Base-by-base conservation (phyloP, 108 stramenopile species). In the Nitzschia palea region DNA sequence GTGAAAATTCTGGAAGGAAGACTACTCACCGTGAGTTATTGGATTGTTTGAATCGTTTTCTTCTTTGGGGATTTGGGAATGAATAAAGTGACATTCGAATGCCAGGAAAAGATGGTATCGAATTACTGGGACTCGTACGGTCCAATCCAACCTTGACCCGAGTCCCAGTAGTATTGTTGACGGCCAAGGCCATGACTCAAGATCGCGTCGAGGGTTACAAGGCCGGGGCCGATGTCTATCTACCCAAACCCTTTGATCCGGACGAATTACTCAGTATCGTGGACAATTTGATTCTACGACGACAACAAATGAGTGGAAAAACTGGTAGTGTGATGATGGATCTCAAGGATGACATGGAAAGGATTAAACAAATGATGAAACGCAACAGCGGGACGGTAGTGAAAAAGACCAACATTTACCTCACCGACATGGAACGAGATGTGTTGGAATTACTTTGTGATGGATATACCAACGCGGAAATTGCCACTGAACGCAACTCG, bases 171-270 rank as follows among this genome's bases (percentile, higher is more conserved):
- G 70, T 95, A 33, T 55, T 95, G 48, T 77, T 95, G 17, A 93
- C 94, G 0, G 94, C 94, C 37, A 91, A 89, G 58, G 86, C 73
- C 4, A 78, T 88, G 80, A 84, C 88, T 6, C 67, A 74, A 43
- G 94, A 95, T 80, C 87, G 94, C 3, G 88, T 93, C 31, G 57
- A 56, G 48, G 94, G 94, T 14, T 95, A 93, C 65, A 70, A 84
- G 12, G 83, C 83, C 8, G 94, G 90, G 1, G 90, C 88, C 23
- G 77, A 92, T 76, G 91, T 68, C 12, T 93, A 93, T 61, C 36
- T 95, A 4, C 86, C 94, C 1, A 95, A 95, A 65, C 94, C 94
- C 5, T 95, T 95, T 78, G 72, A 84, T 63, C 94, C 94, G 1
- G 90, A 91, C 20, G 94, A 95, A 71, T 65, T 95, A 40, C 30